Conservation (phyloP, 495 filamentous ascomycete genomes). For the Trichoderma reesei region DNA sequence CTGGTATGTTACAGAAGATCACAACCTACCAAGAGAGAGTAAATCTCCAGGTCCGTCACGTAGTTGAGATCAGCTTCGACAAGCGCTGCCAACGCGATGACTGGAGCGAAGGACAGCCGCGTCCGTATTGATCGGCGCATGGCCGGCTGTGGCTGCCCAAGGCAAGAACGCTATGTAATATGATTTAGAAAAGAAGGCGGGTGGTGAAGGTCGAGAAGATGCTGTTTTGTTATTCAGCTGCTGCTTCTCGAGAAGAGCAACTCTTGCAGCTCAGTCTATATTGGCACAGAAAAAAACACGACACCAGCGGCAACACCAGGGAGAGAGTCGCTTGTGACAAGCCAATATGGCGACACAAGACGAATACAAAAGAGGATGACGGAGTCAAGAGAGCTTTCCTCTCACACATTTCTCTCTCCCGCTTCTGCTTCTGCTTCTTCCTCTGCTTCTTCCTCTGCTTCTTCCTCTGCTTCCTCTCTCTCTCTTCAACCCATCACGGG, state of each 20-base stretch:
- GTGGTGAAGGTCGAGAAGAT: too few relatives aligned
- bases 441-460: background rate
- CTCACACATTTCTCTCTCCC: background rate
- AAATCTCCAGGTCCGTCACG: slow-evolving; percentile 35
- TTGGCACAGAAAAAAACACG: too few relatives aligned
- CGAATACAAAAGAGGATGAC: too few relatives aligned
- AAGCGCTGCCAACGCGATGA: slow-evolving; percentile 10
- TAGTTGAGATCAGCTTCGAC: slow-evolving; percentile 25
- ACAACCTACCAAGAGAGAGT: slow-evolving; percentile 29
- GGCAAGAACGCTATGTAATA: background rate
- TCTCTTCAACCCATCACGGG: background rate
- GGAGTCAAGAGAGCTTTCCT: background rate
- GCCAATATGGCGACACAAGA: too few relatives aligned
- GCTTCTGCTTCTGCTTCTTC: background rate
- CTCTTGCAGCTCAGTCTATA: too few relatives aligned
- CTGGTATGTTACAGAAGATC: background rate
- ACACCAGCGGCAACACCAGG: too few relatives aligned
- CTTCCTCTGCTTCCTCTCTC: background rate
- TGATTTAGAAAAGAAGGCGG: background rate
- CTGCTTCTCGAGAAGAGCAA: too few relatives aligned
- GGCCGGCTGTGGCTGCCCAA: background rate
- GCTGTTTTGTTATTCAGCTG: too few relatives aligned
- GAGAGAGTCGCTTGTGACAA: too few relatives aligned
- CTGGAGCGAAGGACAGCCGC: background rate
- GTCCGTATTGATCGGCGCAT: background rate